Evolutionary conservation across 495 filamentous ascomycete species (phyloP).

Genomic region (Xylaria venustula): DNA sequence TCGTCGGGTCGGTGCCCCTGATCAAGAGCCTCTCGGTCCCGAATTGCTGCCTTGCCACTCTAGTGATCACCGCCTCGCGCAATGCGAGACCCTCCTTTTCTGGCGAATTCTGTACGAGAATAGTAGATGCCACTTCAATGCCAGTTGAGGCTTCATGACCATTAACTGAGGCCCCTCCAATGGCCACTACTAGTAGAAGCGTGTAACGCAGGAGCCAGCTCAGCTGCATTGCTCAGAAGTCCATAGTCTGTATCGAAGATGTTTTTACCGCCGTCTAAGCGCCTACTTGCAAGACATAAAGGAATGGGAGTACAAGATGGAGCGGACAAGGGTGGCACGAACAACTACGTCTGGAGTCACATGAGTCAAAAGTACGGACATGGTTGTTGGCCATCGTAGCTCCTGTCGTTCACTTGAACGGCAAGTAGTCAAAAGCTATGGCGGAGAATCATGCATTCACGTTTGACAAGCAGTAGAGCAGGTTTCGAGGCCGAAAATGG

Average conservation of each 20-base stretch:
- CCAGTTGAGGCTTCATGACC: conserved; percentile 14
- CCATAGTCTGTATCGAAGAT: conserved; percentile 24
- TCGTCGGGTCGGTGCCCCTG: conserved; percentile 16
- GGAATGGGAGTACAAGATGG: conserved; percentile 8
- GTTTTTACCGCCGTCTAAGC: conserved; percentile 17
- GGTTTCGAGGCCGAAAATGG: background rate
- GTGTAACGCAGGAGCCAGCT: conserved; percentile 27
- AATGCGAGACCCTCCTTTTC: background rate
- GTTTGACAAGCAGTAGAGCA: conserved; percentile 13
- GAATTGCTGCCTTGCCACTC: conserved; percentile 7
- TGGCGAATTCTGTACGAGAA: background rate
- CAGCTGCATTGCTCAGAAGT: conserved; percentile 26
- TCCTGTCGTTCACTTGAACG: conserved; percentile 10
- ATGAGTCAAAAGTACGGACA: conserved; percentile 10
- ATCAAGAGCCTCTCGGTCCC: conserved; percentile 6
- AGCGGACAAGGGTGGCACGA: conserved; percentile 16
- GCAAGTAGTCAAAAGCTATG: background rate
- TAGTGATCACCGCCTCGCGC: background rate
- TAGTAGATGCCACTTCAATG: background rate
- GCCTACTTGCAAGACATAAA: conserved; percentile 19
- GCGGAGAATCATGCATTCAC: conserved; percentile 15
- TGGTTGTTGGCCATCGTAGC: background rate
- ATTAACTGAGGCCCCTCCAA: conserved; percentile 23
- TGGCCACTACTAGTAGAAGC: conserved; percentile 28
- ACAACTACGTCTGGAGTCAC: conserved; percentile 22